Evolutionary conservation across 1,139 yeast species (phyloP), one percentile per base, ranked within the genome.

Genomic region (Pichia sp.): DNA sequence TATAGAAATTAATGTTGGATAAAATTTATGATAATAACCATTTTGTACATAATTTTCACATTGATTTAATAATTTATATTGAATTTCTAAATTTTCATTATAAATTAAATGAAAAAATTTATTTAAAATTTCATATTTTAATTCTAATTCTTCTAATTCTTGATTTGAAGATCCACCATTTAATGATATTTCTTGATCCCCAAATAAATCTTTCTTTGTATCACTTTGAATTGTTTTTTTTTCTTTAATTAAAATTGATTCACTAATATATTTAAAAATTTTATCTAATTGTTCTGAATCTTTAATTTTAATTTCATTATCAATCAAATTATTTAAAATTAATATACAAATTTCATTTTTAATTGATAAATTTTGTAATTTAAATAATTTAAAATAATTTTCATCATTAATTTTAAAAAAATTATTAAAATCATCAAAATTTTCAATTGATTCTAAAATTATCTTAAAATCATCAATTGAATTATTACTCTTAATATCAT

Each of bases 1-100:
- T 45, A 71, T 70, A 38, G 79, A 73, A 29, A 87, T 75, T 39
- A 90, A 65, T 0, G 95, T 75, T 1, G 96, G 95, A 58, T 81
- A 85, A 0, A 95, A 82, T 59, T 71, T 78, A 48, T 75, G 72
- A 36, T 80, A 71, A 54, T 78, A 76, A 12, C 66, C 70, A 1
- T 74, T 72, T 29, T 80, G 80, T 42, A 76, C 74, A 86, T 74
- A 7, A 71, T 68, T 52, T 28, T 42, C 51, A 38, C 35, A 26
- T 16, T 41, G 33, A 26, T 77, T 71, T 43, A 89, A 69, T 46
- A 84, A 68, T 47, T 78, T 70, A 45, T 83, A 68, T 51, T 76
- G 78, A 25, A 69, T 67, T 50, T 69, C 69, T 6, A 78, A 72
- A 54, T 80, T 76, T 31, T 65, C 61, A 52, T 70, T 69, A 50